Base-by-base conservation (phyloP, 2,329 filamentous ascomycete species). In the Xylariaceae sp. region DNA sequence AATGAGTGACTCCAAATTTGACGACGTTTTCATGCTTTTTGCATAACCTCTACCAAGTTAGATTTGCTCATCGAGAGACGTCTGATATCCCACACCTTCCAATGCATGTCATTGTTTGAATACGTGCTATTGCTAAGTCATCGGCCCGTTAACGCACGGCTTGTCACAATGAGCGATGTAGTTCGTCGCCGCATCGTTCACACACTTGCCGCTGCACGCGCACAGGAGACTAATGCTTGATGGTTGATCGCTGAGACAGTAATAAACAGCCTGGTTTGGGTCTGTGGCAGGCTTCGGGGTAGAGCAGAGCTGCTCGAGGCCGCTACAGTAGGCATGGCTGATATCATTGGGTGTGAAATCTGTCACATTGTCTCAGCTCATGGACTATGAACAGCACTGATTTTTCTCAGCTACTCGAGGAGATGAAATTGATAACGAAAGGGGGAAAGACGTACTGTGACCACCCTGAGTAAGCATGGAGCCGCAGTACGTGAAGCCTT, bases 401-500 rank as follows among this genome's bases (percentile, higher is more conserved):
- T n/a, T n/a, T n/a, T n/a, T n/a, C n/a, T n/a, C n/a, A n/a, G n/a
- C n/a, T n/a, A n/a, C n/a, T n/a, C 11, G 22, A 9, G 26, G 28
- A 24, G 34, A 11, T 9, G 31, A 17, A 24, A 22, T 17, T 26
- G n/a, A 15, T 16, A 42, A n/a, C n/a, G n/a, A 26, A 3, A 8
- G 36, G 30, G 12, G 30, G 26, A 29, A n/a, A 32, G 12, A 50
- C 57, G n/a, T 52, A 61, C 59, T 56, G 18, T 62, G 59, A 2
- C 51, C 53, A 15, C 37, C 42, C 4, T 41, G 35, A 15, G 52
- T 53, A 30, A 61, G 49, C 53, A 59, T 59, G 37, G 56, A 61
- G 2, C 57, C 57, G 39, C 58, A 61, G 41, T 61, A 61, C 6
- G 58, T 62, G 42, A 56, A 62, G 4, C 58, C 59, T 35, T 61